Conservation (phyloP, 2,329 filamentous ascomycete species). For the Fusarium pseudocircinatum region DNA sequence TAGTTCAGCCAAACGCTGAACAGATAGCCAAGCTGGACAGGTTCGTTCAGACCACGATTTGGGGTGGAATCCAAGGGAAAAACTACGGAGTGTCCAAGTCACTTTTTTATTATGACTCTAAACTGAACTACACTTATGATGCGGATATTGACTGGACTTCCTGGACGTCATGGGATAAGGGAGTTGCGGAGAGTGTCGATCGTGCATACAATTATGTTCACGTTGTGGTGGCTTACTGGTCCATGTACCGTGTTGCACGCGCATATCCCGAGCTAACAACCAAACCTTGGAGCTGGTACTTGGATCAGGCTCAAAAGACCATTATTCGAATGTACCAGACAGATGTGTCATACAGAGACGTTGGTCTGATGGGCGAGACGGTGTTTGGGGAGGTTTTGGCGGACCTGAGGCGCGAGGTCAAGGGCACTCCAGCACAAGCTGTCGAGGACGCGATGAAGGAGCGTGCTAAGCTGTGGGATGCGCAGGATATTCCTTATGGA, state of each 20-base stretch:
- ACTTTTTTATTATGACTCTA: constrained; percentile 65
- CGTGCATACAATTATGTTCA: constrained; percentile 70
- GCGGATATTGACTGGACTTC: constrained; percentile 56
- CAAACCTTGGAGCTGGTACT: constrained; percentile 63
- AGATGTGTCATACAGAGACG: constrained; percentile 55
- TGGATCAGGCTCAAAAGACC: constrained; percentile 63
- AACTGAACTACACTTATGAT: constrained; percentile 56
- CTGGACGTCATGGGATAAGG: constrained; percentile 63
- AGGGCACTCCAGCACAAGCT: constrained; percentile 49
- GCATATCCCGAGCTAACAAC: constrained; percentile 57
- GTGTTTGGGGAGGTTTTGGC: constrained; percentile 63
- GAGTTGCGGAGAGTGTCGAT: constrained; percentile 55
- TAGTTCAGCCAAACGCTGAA: constrained; percentile 56
- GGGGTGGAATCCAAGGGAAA: constrained; percentile 57
- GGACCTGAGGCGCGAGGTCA: constrained; percentile 60
- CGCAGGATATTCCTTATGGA: constrained; percentile 62
- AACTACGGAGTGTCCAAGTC: constrained; percentile 63
- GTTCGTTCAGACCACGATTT: constrained; percentile 62
- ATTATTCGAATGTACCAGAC: constrained; percentile 51
- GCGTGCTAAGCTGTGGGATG: constrained; percentile 61
- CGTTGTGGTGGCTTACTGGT: constrained; percentile 65
- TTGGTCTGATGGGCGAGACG: constrained; percentile 69
- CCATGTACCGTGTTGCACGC: constrained; percentile 63
- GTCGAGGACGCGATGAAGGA: constrained; percentile 59
- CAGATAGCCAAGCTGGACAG: constrained; percentile 64